A percentile compares a stretch with the other conserved stretches of the same genome.
Conservation (phyloP, 768 basidiomycete genomes). For the Hygrophorus pudorinus region DNA sequence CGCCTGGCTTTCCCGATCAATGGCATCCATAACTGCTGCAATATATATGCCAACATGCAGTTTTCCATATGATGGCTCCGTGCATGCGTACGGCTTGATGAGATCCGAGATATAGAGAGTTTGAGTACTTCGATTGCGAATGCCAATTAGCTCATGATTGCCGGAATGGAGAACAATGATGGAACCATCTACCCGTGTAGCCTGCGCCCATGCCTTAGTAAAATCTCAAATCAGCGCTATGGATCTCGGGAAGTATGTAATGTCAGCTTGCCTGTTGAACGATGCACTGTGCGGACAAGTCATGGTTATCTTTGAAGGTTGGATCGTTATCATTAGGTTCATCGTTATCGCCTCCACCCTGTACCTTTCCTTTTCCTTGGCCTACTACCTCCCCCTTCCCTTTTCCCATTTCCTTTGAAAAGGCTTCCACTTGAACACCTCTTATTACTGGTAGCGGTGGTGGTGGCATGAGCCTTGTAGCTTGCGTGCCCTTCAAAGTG, state of each 20-base stretch:
- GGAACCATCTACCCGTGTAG: too few species aligned
- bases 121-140: conserved; percentile 11
- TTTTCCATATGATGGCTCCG: conserved; percentile 9
- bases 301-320: conserved; percentile 6
- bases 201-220: too few species aligned
- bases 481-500: conserved; percentile 2
- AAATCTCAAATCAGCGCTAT: too few species aligned
- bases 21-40: conserved; percentile 9
- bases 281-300: conserved; percentile 8
- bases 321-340: conserved; percentile 6
- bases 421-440: conserved; percentile 2
- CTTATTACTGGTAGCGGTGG: conserved; percentile 6
- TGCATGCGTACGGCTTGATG: conserved; percentile 8
- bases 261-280: conserved; percentile 10
- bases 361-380: conserved; percentile 6
- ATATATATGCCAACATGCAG: conserved; percentile 10
- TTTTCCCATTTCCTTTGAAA: conserved; percentile 3
- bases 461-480: conserved; percentile 6
- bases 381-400: conserved; percentile 7
- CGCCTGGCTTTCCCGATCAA: conserved; percentile 9
- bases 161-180: conserved; percentile 8
- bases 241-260: conserved; percentile 6
- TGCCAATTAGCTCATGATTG: conserved; percentile 6
- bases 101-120: conserved; percentile 13
- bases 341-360: conserved; percentile 8